Conservation (phyloP, 2,329 filamentous ascomycete species). For the Colletotrichum limetticola region DNA sequence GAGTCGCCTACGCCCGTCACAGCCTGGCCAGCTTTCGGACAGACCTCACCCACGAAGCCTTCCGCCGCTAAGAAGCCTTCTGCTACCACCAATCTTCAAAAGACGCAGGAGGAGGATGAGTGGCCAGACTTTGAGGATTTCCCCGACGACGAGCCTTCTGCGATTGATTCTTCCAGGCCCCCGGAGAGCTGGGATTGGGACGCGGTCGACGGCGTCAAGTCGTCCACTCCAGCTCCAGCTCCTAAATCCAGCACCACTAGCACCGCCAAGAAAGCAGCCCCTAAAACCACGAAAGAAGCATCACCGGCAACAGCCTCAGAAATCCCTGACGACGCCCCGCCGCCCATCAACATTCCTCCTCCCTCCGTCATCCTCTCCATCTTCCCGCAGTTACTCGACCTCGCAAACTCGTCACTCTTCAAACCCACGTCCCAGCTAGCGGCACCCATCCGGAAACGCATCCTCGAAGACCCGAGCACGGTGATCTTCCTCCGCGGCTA, state of each 20-base stretch:
- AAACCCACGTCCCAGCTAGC: slow-evolving; percentile 69
- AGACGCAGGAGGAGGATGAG: slow-evolving; percentile 50
- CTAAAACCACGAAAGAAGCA: not conserved
- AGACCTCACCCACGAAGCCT: slow-evolving; percentile 5
- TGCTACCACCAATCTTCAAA: slow-evolving; percentile 22
- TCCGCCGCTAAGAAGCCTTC: slow-evolving; percentile 19
- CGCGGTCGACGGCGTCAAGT: slow-evolving; percentile 47
- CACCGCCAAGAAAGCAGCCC: not conserved
- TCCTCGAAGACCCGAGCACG: slow-evolving; percentile 72
- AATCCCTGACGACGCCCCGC: slow-evolving; percentile 53
- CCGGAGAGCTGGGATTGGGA: slow-evolving; percentile 62
- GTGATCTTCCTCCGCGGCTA: slow-evolving; percentile 73
- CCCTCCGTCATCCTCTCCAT: slow-evolving; percentile 84
- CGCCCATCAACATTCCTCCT: slow-evolving; percentile 89
- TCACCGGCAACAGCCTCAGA: not conserved
- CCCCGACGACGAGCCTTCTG: slow-evolving; percentile 39
- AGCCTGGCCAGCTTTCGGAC: slow-evolving; percentile 56
- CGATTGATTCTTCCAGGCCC: slow-evolving; percentile 35
- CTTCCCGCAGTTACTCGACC: slow-evolving; percentile 76
- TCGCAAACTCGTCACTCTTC: slow-evolving; percentile 73
- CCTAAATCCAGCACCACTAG: not conserved
- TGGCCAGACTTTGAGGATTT: slow-evolving; percentile 65
- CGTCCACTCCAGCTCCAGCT: slow-evolving; percentile 6
- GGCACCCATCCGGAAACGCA: slow-evolving; percentile 66
- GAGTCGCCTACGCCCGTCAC: slow-evolving; percentile 54